phyloP scores from a whole-genome alignment of 495 filamentous ascomycete species.

The Annulohypoxylon maeteangense region DNA sequence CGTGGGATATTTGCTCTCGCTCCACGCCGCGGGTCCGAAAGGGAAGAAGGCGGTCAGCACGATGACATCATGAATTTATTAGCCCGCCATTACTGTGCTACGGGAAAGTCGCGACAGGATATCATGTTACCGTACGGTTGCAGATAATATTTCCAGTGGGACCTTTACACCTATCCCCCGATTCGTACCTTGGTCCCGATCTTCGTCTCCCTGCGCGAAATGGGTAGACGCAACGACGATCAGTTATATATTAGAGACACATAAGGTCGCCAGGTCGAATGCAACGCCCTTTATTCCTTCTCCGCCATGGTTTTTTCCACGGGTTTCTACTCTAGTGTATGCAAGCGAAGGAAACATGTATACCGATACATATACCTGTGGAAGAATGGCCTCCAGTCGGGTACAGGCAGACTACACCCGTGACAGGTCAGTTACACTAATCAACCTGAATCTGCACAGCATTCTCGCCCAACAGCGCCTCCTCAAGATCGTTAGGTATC shows the following conservation, averaged over 20 bases:
- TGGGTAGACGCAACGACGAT: not conserved
- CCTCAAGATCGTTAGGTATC: not conserved
- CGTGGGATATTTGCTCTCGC: constrained; percentile 15
- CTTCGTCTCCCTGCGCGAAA: not conserved
- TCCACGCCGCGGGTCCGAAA: not conserved
- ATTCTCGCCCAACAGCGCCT: not conserved
- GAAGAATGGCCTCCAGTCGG: constrained; percentile 1
- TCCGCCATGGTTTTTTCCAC: not conserved
- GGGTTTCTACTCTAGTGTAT: not conserved
- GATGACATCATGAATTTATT: constrained; percentile 35
- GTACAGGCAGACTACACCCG: not conserved
- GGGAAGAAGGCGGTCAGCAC: constrained; percentile 34
- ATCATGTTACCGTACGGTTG: not conserved
- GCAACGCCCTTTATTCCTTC: not conserved
- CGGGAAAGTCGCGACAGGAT: not conserved
- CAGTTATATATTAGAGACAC: not conserved
- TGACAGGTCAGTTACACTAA: not conserved
- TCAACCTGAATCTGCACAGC: not conserved
- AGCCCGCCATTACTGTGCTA: not conserved
- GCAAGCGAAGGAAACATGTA: not conserved
- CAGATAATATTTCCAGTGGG: not conserved
- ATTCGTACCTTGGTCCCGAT: constrained; percentile 8
- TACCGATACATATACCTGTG: not conserved
- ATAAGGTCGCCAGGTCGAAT: not conserved
- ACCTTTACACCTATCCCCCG: not conserved